Base-by-base conservation (phyloP, 805 yeast species). In the Spathaspora boniae region DNA sequence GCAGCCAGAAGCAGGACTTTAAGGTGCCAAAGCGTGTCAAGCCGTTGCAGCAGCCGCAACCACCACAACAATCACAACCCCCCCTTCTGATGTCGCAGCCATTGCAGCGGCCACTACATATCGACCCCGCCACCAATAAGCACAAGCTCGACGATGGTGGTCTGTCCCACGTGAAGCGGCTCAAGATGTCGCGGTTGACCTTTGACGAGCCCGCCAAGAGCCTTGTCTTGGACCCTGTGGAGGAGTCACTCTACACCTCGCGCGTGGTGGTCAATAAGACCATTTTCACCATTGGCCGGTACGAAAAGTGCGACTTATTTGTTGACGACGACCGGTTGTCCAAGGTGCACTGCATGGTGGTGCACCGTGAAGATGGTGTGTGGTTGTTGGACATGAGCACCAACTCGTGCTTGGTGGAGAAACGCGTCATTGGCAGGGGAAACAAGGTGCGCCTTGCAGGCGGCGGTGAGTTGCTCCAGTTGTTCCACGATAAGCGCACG, bases 301-400 rank as follows among this genome's bases (percentile, higher is more conserved):
- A 75, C 16, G 75, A 70, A 15, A 74, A 70, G 3, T 74, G 85
- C 41, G 79, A 84, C 51, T 70, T 76, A 22, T 66, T 65, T 28
- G 74, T 86, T 12, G 64, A 73, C 21, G 96, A 89, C 46, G 82
- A 73, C 46, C 62, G 96, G 30, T 72, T 91, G 48, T 89, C 97
- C 2, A 85, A 87, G 44, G 68, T 81, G 1, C 98, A 93, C 58
- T 88, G 96, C 56, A 62, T 79, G 20, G 65, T 91, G 9, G 48
- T 69, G 36, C 77, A 77, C 48, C 73, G 76, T 58, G 59, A 80
- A 6, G 85, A 80, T 38, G 88, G 80, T 51, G 67, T 85, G 11
- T 87, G 95, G 94, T 62, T 89, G 20, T 59, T 85, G 31, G 96
- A 88, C 46, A 74, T 68, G 42, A 82, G 93, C 37, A 77, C 94